Conservation (phyloP, 495 filamentous ascomycete species). For the Lophium mytilinum region DNA sequence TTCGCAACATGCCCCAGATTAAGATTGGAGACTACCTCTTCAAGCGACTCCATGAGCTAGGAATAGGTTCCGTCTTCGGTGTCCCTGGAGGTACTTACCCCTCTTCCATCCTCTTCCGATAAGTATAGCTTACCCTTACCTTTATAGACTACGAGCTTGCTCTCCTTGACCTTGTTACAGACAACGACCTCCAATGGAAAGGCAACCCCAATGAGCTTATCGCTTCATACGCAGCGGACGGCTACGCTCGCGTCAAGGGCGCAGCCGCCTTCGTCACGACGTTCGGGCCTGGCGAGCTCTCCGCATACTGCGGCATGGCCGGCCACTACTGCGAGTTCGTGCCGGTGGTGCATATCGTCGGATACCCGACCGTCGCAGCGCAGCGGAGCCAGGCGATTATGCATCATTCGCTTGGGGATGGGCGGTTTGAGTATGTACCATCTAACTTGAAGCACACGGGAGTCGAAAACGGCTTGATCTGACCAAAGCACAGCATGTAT, state of each 20-base stretch:
- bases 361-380: slow-evolving; percentile 39
- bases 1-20: slow-evolving; percentile 11
- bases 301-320: slow-evolving; percentile 22
- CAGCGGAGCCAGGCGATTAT: slow-evolving; percentile 8
- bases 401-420: slow-evolving; percentile 24
- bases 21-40: slow-evolving; percentile 10
- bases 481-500: slow-evolving; percentile 30
- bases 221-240: slow-evolving; percentile 25
- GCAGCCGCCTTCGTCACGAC: slow-evolving; percentile 22
- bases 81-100: slow-evolving; percentile 6
- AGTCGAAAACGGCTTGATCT: neutral
- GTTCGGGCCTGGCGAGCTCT: slow-evolving; percentile 13
- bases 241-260: slow-evolving; percentile 26
- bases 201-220: slow-evolving; percentile 27
- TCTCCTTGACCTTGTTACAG: slow-evolving; percentile 22
- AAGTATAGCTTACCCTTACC: no score
- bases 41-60: slow-evolving; percentile 7
- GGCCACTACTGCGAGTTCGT: slow-evolving; percentile 33
- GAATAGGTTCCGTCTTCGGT: slow-evolving; percentile 9
- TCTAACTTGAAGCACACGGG: neutral
- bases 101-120: no score
- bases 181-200: slow-evolving; percentile 15
- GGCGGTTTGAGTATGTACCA: slow-evolving; percentile 28
- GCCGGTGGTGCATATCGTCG: slow-evolving; percentile 58
- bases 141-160: slow-evolving; percentile 25